Evolutionary conservation across 75 land plant genomes (phyloP).

Genomic region (Cupressus sempervirens): DNA sequence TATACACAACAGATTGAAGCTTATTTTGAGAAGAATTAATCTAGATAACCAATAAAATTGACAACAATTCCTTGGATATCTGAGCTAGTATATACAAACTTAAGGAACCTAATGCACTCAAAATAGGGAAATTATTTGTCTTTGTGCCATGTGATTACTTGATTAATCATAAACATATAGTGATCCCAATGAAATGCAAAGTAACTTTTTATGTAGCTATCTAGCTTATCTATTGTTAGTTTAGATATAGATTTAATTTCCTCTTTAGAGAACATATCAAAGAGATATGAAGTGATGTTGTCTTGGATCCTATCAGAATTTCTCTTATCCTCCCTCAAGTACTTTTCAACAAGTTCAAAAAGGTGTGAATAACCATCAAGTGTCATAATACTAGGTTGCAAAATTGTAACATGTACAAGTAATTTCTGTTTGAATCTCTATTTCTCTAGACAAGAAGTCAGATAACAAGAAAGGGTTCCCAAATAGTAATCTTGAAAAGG

Average conservation of each 20-base stretch:
- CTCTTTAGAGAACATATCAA: conserved; percentile 10
- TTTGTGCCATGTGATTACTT: conserved; percentile 28
- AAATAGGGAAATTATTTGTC: neutral
- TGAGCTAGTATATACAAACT: neutral
- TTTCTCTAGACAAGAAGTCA: no score
- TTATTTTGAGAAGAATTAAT: neutral
- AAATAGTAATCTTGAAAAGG: no score
- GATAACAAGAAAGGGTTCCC: no score
- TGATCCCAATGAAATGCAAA: conserved; percentile 80
- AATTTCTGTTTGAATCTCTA: neutral
- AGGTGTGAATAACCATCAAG: conserved; percentile 35
- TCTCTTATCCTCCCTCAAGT: conserved; percentile 51
- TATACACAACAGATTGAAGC: conserved; percentile 15
- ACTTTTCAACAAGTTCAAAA: conserved; percentile 47
- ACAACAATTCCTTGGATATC: neutral
- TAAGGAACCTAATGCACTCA: neutral
- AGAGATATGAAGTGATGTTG: conserved; percentile 31
- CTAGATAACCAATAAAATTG: neutral
- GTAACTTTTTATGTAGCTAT: conserved; percentile 70
- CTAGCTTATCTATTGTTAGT: conserved; percentile 60
- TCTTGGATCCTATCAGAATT: conserved; percentile 28
- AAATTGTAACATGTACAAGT: conserved; percentile 35
- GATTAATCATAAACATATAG: conserved; percentile 38
- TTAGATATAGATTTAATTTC: conserved; percentile 31
- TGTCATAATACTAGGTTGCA: conserved; percentile 60